These are phyloP conservation scores for Fomitopsis palustris DNA, from an alignment of 1,284 basidiomycete genomes.

Conservation along the genomic window DNA sequence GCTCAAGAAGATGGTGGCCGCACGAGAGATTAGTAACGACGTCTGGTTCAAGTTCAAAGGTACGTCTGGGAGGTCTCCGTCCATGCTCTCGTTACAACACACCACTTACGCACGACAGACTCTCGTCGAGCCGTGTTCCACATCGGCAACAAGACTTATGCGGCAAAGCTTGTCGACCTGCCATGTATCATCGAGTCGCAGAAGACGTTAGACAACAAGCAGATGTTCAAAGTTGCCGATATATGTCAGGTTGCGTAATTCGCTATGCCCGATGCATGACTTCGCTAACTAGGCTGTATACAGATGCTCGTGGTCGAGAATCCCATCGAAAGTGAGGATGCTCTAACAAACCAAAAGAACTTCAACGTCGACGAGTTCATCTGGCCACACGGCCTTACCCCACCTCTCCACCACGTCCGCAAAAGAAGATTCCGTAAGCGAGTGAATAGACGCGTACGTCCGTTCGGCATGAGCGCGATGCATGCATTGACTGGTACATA, in stretches of 20 bases:
- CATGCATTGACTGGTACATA: constrained; percentile 24
- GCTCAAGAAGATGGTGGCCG: constrained; percentile 76
- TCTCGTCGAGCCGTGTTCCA: constrained; percentile 91
- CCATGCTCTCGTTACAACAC: not conserved
- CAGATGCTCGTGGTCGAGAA: constrained; percentile 88
- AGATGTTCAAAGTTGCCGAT: constrained; percentile 98
- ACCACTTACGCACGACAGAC: constrained; percentile 53
- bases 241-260: constrained; percentile 78
- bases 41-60: constrained; percentile 99
- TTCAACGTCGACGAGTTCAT: constrained; percentile 96
- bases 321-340: constrained; percentile 71
- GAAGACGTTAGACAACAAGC: constrained; percentile 94
- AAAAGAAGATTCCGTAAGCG: constrained; percentile 94
- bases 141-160: constrained; percentile 77
- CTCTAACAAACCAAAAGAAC: constrained; percentile 49
- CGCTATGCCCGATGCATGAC: not conserved
- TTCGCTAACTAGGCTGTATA: not conserved
- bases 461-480: not conserved
- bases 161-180: constrained; percentile 94
- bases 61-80: constrained; percentile 27
- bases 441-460: constrained; percentile 72
- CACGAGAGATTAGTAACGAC: constrained; percentile 78
- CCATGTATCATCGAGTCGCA: constrained; percentile 95
- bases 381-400: constrained; percentile 96
- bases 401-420: constrained; percentile 87